Evolutionary conservation across 371 early-diverging fungal genomes (phyloP).

Genomic region (Saksenaea oblongispora): DNA sequence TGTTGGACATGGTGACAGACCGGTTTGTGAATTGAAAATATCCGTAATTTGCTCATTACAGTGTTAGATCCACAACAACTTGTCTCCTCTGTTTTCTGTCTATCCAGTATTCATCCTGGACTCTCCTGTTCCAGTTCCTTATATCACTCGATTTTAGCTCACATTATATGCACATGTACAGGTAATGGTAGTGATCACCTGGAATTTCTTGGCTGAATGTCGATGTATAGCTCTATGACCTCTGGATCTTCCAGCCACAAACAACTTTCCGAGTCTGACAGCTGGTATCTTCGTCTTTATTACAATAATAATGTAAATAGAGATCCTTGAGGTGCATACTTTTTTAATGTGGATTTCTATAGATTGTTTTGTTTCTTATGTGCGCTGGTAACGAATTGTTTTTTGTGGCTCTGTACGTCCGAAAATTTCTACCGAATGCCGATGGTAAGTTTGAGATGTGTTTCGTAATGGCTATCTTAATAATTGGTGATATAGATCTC

Average conservation of each 20-base stretch:
- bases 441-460: slow-evolving; percentile 21
- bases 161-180: slow-evolving; percentile 98
- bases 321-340: neutral
- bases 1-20: slow-evolving; percentile 98
- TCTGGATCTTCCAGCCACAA: slow-evolving; percentile 93
- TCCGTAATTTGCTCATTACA: neutral
- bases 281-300: slow-evolving; percentile 82
- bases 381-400: slow-evolving; percentile 92
- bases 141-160: slow-evolving; percentile 91
- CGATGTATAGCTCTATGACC: slow-evolving; percentile 66
- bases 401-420: slow-evolving; percentile 84
- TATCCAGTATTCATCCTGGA: slow-evolving; percentile 64
- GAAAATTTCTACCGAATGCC: slow-evolving; percentile 37
- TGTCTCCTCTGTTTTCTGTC: slow-evolving; percentile 88
- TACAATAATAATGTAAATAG: slow-evolving; percentile 80
- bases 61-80: slow-evolving; percentile 80
- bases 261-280: slow-evolving; percentile 67
- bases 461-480: neutral
- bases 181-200: slow-evolving; percentile 42
- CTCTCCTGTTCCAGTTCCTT: slow-evolving; percentile 84
- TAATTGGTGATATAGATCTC: slow-evolving; percentile 14
- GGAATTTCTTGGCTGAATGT: neutral
- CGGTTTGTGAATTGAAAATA: slow-evolving; percentile 46
- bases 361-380: slow-evolving; percentile 84
- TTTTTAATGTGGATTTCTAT: slow-evolving; percentile 4